Evolutionary conservation across 306 rosid species (phyloP), one percentile per base, ranked within the genome.

Genomic region (Rosa multiflora): DNA sequence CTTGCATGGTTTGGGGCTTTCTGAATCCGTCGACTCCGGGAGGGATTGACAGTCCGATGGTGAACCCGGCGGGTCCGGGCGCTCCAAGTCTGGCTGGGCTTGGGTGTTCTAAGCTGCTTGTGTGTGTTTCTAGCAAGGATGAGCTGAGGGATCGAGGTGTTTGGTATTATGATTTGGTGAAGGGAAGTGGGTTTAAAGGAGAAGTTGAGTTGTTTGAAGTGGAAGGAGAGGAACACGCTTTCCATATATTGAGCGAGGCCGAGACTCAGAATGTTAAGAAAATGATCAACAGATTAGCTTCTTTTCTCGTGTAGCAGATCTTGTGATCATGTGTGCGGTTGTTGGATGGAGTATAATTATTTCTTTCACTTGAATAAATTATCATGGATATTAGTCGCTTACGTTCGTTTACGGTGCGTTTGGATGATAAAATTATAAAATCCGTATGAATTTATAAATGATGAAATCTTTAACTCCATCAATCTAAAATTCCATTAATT

Each of bases 41-140:
- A 1, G 92, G 90, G 17, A 72, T 86, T 0, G 89, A 90, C 11
- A 86, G 80, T 69, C 86, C 86, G 0, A 14, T 78, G 84, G 70
- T 86, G 5, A 88, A 90, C 52, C 94, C 94, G 1, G 49, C 61
- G 56, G 88, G 46, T 48, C 14, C 69, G 15, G 87, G 80, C 9
- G 87, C 91, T 15, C 83, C 86, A 0, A 73, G 82, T 14, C 74
- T 88, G 78, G 83, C 72, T 1, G 69, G 9, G 0, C 67, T 86
- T 40, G 90, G 85, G 8, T 85, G 87, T 39, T 61, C 79, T 8
- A 82, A 76, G 77, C 7, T 88, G 59, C 61, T 86, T 37, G 69
- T 88, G 15, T 73, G 56, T 77, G 91, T 87, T 46, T 80, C 88
- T 12, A 88, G 82, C 0, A 79, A 87, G 12, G 92, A 90, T 85